Percentiles rank a stretch among this genome's conserved stretches.
phyloP scores from a whole-genome alignment of 2,329 filamentous ascomycete species.

The Phyllachora maydis region DNA sequence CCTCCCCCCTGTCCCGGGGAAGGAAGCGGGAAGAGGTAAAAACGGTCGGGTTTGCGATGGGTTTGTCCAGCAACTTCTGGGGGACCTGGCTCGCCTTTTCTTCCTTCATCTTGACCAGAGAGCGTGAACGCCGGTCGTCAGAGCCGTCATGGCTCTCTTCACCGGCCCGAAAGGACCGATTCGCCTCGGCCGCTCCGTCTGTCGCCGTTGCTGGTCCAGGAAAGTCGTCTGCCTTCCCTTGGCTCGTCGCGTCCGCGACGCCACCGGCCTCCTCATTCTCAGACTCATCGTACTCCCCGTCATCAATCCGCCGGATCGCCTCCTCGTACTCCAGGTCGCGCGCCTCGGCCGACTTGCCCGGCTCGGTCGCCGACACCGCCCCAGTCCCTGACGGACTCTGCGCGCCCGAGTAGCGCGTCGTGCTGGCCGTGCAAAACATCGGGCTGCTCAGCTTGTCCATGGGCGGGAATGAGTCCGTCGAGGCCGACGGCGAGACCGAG shows the following conservation, averaged over 20 bases:
- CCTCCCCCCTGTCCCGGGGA: too few relatives aligned
- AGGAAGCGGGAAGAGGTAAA: too few relatives aligned
- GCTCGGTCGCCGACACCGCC: constrained; percentile 7
- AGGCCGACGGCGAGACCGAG: constrained; percentile 3
- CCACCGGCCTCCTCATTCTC: background rate
- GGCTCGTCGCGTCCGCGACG: too few relatives aligned
- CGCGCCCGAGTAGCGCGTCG: constrained; percentile 14
- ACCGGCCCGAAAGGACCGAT: too few relatives aligned
- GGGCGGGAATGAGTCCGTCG: constrained; percentile 9
- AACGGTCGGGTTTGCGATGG: constrained; percentile 7
- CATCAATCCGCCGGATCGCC: constrained; percentile 20
- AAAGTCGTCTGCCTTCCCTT: too few relatives aligned
- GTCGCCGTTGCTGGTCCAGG: too few relatives aligned
- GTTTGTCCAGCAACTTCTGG: constrained; percentile 3
- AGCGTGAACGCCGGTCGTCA: too few relatives aligned
- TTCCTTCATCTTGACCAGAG: too few relatives aligned
- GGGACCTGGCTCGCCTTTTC: too few relatives aligned
- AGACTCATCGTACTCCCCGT: constrained; percentile 6
- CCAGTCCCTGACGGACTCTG: constrained; percentile 13
- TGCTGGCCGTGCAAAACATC: constrained; percentile 18
- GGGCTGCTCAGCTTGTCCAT: too few relatives aligned
- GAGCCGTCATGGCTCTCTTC: too few relatives aligned
- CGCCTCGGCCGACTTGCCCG: constrained; percentile 8
- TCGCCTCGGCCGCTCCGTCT: too few relatives aligned
- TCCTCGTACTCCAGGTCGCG: constrained; percentile 19